Conservation (phyloP, 176 grass and related monocot species). For the Aechmea fasciata region DNA sequence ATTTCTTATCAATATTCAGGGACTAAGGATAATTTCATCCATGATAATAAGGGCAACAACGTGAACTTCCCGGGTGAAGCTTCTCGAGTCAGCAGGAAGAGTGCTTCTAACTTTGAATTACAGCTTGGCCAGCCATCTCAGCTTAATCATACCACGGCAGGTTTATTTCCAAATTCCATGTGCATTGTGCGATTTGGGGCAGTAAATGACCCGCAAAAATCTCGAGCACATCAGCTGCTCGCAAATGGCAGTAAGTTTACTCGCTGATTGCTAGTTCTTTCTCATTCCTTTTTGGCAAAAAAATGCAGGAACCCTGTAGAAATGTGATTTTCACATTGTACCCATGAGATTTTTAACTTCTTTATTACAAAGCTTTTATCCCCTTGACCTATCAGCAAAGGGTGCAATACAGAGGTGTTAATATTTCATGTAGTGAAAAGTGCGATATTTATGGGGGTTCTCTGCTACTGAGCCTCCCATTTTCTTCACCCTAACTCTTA, state of each 20-base stretch:
- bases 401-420: too few relatives aligned
- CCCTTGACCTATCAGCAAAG: too few relatives aligned
- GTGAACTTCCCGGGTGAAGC: constrained; percentile 17
- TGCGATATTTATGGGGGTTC: neutral
- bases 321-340: too few relatives aligned
- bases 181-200: constrained; percentile 11
- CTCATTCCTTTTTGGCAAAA: constrained; percentile 10
- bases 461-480: too few relatives aligned
- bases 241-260: constrained; percentile 43
- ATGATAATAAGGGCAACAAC: constrained; percentile 16
- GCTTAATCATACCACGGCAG: constrained; percentile 33
- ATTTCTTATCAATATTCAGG: constrained; percentile 17
- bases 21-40: constrained; percentile 25
- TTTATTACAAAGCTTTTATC: too few relatives aligned
- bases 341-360: too few relatives aligned
- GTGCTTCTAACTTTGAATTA: constrained; percentile 53
- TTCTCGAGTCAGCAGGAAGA: constrained; percentile 17
- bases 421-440: neutral
- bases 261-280: constrained; percentile 13
- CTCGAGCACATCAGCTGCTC: constrained; percentile 25
- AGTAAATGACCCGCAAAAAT: constrained; percentile 36
- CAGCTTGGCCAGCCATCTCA: constrained; percentile 65
- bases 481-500: too few relatives aligned
- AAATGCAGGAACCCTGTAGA: neutral
- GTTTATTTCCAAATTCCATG: constrained; percentile 30